A percentile compares a stretch with the other conserved stretches of the same genome.
Conservation (phyloP, 2,329 filamentous ascomycete species). For the Aureobasidium melanogenum region DNA sequence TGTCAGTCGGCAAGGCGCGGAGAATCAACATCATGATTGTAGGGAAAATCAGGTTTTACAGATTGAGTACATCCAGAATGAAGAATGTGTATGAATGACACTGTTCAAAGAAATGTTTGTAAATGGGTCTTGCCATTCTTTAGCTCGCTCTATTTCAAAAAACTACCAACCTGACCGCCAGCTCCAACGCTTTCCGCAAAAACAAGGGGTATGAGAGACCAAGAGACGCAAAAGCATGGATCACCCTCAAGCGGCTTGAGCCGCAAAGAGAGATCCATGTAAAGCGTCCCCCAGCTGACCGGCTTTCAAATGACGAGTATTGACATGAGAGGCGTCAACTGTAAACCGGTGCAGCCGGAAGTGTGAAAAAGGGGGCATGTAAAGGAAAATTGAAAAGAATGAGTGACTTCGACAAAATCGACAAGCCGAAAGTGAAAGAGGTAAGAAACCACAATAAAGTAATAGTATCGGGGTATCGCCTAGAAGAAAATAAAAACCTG, state of each 20-base stretch:
- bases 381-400: not conserved
- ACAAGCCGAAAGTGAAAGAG: not conserved
- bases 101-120: not conserved
- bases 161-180: conserved; percentile 3
- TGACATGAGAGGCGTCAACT: not conserved
- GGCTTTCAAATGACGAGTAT: not conserved
- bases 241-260: not conserved
- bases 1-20: too few relatives aligned
- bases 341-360: not conserved
- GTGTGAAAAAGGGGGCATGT: not conserved
- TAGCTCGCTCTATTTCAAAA: conserved; percentile 1
- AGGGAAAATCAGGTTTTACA: too few relatives aligned
- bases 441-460: not conserved
- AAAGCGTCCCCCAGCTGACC: not conserved
- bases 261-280: not conserved
- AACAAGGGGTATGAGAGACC: not conserved
- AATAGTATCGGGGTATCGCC: not conserved
- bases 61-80: too few relatives aligned
- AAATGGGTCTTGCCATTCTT: not conserved
- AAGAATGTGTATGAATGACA: too few relatives aligned
- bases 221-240: not conserved
- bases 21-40: too few relatives aligned
- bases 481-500: not conserved
- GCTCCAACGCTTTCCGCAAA: conserved; percentile 9
- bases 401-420: conserved; percentile 4